These are phyloP conservation scores for Saccharomycopsis oosterbeekiorum DNA, from an alignment of 805 yeast species.

Conservation along the genomic window DNA sequence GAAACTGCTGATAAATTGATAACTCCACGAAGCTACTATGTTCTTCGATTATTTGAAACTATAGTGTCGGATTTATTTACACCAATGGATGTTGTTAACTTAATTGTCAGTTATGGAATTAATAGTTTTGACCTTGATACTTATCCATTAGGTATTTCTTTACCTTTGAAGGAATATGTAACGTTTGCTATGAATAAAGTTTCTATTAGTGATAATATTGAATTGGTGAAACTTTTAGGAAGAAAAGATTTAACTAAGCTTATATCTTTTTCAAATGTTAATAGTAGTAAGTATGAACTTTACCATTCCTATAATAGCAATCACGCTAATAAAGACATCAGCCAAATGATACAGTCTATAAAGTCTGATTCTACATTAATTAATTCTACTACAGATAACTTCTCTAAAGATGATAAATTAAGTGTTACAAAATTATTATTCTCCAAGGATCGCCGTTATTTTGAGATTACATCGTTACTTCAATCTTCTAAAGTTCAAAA, in stretches of 20 bases:
- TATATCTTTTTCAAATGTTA: slow-evolving; percentile 8
- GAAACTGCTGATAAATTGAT: slow-evolving; percentile 48
- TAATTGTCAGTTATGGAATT: slow-evolving; percentile 51
- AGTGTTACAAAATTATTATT: slow-evolving; percentile 65
- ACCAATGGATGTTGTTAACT: slow-evolving; percentile 44
- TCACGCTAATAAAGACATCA: slow-evolving; percentile 29
- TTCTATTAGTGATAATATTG: slow-evolving; percentile 32
- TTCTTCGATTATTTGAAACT: slow-evolving; percentile 53
- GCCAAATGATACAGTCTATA: slow-evolving; percentile 31
- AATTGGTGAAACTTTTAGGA: slow-evolving; percentile 42
- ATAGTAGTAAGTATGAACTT: not conserved
- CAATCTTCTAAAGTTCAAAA: slow-evolving; percentile 62
- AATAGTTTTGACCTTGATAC: slow-evolving; percentile 46
- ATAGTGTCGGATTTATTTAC: slow-evolving; percentile 45
- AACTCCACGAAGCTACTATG: slow-evolving; percentile 56
- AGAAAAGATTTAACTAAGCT: slow-evolving; percentile 48
- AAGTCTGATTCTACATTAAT: slow-evolving; percentile 34
- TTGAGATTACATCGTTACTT: slow-evolving; percentile 61
- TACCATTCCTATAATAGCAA: not conserved
- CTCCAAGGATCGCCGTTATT: slow-evolving; percentile 67
- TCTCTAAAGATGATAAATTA: slow-evolving; percentile 57
- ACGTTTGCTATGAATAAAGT: slow-evolving; percentile 42
- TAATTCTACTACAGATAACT: slow-evolving; percentile 55
- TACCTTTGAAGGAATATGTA: slow-evolving; percentile 58
- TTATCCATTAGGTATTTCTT: slow-evolving; percentile 60